Conservation (phyloP, 306 rosid genomes). For the Lablab purpureus region DNA sequence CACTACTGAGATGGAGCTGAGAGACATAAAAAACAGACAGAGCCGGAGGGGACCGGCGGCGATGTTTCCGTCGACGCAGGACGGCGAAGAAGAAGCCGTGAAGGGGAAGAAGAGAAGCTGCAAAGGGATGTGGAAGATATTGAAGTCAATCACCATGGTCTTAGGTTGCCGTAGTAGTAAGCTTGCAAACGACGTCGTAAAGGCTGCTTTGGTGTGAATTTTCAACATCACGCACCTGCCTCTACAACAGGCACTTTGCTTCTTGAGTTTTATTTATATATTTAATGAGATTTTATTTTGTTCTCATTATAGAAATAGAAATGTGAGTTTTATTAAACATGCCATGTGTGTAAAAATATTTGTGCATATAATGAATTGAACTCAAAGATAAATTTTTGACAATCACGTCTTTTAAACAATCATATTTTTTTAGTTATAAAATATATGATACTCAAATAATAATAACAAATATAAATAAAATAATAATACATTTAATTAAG, state of each 20-base stretch:
- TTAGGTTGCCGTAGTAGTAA: constrained; percentile 51
- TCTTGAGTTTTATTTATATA: background rate
- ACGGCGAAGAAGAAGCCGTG: constrained; percentile 23
- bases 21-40: constrained; percentile 70
- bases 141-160: constrained; percentile 50
- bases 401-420: no score
- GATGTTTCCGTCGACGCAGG: constrained; percentile 48
- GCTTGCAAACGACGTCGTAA: constrained; percentile 52
- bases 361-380: background rate
- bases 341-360: background rate
- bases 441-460: no score
- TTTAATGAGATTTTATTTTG: background rate
- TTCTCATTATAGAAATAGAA: background rate
- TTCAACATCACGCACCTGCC: background rate
- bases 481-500: no score
- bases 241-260: no score
- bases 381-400: no score
- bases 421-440: no score
- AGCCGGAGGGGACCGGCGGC: constrained; percentile 44
- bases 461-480: no score
- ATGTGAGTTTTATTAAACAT: background rate
- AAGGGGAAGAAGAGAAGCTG: constrained; percentile 5
- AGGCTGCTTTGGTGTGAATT: constrained; percentile 47
- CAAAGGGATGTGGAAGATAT: constrained; percentile 57
- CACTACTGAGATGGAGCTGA: constrained; percentile 64